phyloP scores from a whole-genome alignment of 805 yeast genomes.

The Wickerhamiella vanderwaltii region DNA sequence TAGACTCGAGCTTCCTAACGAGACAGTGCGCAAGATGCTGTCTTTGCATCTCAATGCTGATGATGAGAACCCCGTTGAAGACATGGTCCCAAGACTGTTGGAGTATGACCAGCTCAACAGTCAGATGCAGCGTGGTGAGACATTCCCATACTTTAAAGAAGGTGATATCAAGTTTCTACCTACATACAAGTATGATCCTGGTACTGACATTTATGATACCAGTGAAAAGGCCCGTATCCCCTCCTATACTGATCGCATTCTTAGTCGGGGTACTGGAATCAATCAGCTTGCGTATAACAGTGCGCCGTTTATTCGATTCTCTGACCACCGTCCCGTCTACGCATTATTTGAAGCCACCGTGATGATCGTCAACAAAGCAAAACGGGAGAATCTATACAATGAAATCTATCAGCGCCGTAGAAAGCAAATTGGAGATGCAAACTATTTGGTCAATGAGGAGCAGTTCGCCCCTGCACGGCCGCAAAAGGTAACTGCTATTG shows the following conservation, averaged over 20 bases:
- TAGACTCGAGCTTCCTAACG: slow-evolving; percentile 59
- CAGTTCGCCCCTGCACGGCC: slow-evolving; percentile 20
- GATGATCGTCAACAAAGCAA: slow-evolving; percentile 52
- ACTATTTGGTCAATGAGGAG: slow-evolving; percentile 22
- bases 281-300: slow-evolving; percentile 58
- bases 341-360: slow-evolving; percentile 61
- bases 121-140: slow-evolving; percentile 60
- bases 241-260: slow-evolving; percentile 89
- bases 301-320: slow-evolving; percentile 44
- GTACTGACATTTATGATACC: slow-evolving; percentile 67
- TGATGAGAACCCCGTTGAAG: slow-evolving; percentile 18
- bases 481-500: slow-evolving; percentile 22
- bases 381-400: slow-evolving; percentile 42
- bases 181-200: slow-evolving; percentile 85
- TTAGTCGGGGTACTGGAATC: slow-evolving; percentile 48
- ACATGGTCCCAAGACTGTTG: slow-evolving; percentile 31
- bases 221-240: slow-evolving; percentile 90
- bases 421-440: slow-evolving; percentile 28
- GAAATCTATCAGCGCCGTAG: slow-evolving; percentile 51
- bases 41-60: slow-evolving; percentile 28
- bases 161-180: slow-evolving; percentile 68
- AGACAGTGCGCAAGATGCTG: slow-evolving; percentile 52
- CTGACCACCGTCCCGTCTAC: slow-evolving; percentile 91
- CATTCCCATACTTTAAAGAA: slow-evolving; percentile 68
- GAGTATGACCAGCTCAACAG: slow-evolving; percentile 65